Evolutionary conservation across 129 eudicot genomes (phyloP).

Genomic region (Kitagawia praeruptora): DNA sequence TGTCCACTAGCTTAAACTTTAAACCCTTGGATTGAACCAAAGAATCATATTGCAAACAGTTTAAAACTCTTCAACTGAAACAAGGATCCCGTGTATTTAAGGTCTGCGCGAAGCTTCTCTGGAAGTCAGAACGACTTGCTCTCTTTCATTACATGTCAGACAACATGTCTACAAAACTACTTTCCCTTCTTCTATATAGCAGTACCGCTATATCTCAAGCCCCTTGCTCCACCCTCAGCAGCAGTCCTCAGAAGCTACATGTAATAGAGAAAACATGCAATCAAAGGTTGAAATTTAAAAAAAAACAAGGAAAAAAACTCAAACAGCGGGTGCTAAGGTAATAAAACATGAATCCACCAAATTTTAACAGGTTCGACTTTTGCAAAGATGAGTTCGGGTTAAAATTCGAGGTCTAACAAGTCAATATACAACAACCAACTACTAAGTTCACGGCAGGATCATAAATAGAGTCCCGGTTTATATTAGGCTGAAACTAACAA

Average conservation of each 20-base stretch:
- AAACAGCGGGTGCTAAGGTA: not conserved
- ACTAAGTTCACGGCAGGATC: not conserved
- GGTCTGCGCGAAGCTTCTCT: not conserved
- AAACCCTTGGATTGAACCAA: too few species aligned
- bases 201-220: slow-evolving; percentile 36
- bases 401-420: not conserved
- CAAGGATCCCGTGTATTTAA: not conserved
- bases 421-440: not conserved
- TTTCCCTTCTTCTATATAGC: slow-evolving; percentile 19
- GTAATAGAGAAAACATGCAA: not conserved
- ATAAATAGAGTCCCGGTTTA: not conserved
- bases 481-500: not conserved
- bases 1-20: not conserved
- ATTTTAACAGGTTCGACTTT: not conserved
- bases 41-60: not conserved
- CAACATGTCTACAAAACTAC: slow-evolving; percentile 11
- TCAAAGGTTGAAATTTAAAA: not conserved
- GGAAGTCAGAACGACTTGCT: not conserved
- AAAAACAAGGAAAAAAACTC: not conserved
- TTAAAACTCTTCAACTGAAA: not conserved
- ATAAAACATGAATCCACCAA: not conserved
- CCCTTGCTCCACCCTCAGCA: slow-evolving; percentile 50
- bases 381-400: not conserved
- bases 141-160: not conserved
- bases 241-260: slow-evolving; percentile 61